These are phyloP conservation scores for Phanerochaete sordida DNA, from an alignment of 768 basidiomycete genomes.

Conservation along the genomic window DNA sequence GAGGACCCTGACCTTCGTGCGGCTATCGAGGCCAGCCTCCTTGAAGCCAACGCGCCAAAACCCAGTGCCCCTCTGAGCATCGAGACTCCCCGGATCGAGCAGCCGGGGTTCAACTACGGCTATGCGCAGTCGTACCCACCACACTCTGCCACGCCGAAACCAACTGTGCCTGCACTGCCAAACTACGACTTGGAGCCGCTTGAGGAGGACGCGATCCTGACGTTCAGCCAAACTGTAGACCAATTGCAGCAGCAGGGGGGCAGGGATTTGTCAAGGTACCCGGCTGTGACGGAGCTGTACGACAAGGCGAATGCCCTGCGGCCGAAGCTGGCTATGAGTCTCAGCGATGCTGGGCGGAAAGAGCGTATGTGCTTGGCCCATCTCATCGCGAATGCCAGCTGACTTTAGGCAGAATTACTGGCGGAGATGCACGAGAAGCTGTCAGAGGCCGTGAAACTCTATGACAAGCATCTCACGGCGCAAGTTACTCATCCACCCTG, in stretches of 20 bases:
- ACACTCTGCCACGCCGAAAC: slow-evolving; percentile 36
- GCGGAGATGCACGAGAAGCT: slow-evolving; percentile 94
- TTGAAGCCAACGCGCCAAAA: slow-evolving; percentile 76
- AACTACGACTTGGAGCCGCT: slow-evolving; percentile 77
- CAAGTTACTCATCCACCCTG: slow-evolving; percentile 74
- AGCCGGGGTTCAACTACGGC: slow-evolving; percentile 32
- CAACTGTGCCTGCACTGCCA: slow-evolving; percentile 51
- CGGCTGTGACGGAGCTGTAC: slow-evolving; percentile 80
- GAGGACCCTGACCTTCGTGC: slow-evolving; percentile 90
- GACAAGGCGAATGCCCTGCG: slow-evolving; percentile 76
- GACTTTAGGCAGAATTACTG: slow-evolving; percentile 60
- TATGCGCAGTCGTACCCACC: slow-evolving; percentile 47
- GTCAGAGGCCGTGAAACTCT: slow-evolving; percentile 87
- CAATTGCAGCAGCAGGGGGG: slow-evolving; percentile 78
- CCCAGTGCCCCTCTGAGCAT: slow-evolving; percentile 73
- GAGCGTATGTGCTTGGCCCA: slow-evolving; percentile 54
- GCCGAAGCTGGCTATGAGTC: slow-evolving; percentile 77
- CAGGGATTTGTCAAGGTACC: slow-evolving; percentile 74
- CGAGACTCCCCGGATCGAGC: slow-evolving; percentile 49
- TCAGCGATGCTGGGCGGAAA: slow-evolving; percentile 84
- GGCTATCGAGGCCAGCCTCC: slow-evolving; percentile 92
- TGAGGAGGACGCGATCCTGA: slow-evolving; percentile 84
- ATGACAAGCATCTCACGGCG: slow-evolving; percentile 83
- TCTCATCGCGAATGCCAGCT: not conserved
- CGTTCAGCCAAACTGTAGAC: slow-evolving; percentile 88